These are phyloP conservation scores for Pseudoscleropodium purum DNA, from an alignment of 225 moss, liverwort and hornwort species.

Conservation along the genomic window DNA sequence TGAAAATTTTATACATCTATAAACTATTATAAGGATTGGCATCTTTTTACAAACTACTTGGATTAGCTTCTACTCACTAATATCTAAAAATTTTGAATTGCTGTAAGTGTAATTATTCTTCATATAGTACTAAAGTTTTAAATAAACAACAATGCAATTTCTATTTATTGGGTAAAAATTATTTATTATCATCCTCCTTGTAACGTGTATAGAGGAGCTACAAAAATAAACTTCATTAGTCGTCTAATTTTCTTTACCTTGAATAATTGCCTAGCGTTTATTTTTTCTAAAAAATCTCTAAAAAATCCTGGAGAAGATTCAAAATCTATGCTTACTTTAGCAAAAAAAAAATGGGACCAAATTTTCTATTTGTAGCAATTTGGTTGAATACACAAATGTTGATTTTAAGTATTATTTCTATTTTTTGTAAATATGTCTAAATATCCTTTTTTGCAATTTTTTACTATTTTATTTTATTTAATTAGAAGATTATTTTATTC, in stretches of 20 bases:
- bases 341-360: fast-evolving
- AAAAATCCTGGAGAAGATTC: neutral
- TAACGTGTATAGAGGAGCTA: fast-evolving
- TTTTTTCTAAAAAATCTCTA: fast-evolving
- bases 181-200: neutral
- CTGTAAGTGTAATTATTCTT: neutral
- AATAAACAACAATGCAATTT: neutral
- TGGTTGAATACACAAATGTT: neutral
- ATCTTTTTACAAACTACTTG: neutral
- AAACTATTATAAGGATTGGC: neutral
- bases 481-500: neutral
- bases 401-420: neutral
- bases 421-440: neutral
- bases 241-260: neutral
- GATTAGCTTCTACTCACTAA: neutral
- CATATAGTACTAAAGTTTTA: neutral
- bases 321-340: neutral
- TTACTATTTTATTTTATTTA: neutral
- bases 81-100: neutral
- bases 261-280: too few relatives aligned
- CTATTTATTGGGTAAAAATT: neutral
- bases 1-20: neutral
- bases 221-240: neutral
- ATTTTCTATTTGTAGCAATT: neutral
- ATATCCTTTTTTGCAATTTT: too few relatives aligned